A percentile compares a stretch with the other conserved stretches of the same genome.
These are phyloP conservation scores for Solanum hybrid DNA, from an alignment of 305 asterid genomes.

Conservation along the genomic window DNA sequence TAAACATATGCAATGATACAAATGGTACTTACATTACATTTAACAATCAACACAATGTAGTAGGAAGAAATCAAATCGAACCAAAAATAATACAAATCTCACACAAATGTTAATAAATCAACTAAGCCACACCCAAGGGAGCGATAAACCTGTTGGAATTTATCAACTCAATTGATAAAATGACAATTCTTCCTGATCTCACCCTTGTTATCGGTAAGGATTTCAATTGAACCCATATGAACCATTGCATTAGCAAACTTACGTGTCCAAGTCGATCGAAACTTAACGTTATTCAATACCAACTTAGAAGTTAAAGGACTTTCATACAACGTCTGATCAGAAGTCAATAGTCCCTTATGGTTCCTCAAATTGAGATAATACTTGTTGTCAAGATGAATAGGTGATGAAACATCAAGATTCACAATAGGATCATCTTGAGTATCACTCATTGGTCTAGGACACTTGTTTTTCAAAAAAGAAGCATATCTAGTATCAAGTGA, in stretches of 20 bases:
- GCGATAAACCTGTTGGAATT: not conserved
- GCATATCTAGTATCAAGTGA: constrained; percentile 11
- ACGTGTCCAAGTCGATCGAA: constrained; percentile 6
- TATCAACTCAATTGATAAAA: constrained; percentile 1
- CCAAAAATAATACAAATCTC: not conserved
- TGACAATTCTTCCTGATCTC: constrained; percentile 27
- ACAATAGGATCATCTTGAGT: constrained; percentile 6
- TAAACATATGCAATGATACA: not conserved
- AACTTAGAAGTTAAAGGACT: constrained; percentile 11
- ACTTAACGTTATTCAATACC: constrained; percentile 12
- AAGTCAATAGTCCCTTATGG: constrained; percentile 11
- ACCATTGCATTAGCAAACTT: constrained; percentile 28
- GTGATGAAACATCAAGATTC: constrained; percentile 27
- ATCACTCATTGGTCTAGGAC: constrained; percentile 3
- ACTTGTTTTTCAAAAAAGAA: not conserved
- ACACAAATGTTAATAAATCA: not conserved
- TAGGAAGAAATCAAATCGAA: not conserved
- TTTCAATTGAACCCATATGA: constrained; percentile 22
- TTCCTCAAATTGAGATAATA: constrained; percentile 14
- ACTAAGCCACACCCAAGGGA: not conserved
- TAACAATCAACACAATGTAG: not conserved
- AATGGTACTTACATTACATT: not conserved
- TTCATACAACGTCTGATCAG: constrained; percentile 19
- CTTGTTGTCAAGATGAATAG: constrained; percentile 19
- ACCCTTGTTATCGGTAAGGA: constrained; percentile 17